Evolutionary conservation across 306 rosid species (phyloP).

Genomic region (Glycyrrhiza uralensis): DNA sequence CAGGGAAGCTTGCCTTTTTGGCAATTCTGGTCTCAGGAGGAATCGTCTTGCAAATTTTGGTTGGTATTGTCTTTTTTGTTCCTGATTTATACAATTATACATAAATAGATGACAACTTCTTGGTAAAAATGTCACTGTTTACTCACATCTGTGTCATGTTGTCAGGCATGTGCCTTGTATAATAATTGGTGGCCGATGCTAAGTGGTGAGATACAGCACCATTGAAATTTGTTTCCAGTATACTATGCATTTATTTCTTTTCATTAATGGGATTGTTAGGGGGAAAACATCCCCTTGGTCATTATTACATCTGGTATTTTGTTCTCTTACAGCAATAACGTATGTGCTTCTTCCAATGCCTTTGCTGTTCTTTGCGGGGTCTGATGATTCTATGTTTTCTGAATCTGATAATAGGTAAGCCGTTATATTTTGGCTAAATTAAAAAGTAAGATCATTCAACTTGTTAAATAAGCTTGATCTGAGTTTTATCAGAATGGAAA

Average conservation of each 20-base stretch:
- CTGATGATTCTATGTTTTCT: constrained; percentile 48
- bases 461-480: not conserved
- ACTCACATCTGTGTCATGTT: constrained; percentile 29
- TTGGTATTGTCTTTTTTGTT: constrained; percentile 36
- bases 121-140: not conserved
- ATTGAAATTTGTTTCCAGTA: constrained; percentile 3
- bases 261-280: not conserved
- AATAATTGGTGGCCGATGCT: constrained; percentile 99
- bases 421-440: constrained; percentile 1
- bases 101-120: constrained; percentile 5
- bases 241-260: not conserved
- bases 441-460: not conserved
- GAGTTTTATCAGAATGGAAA: not conserved
- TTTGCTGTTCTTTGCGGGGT: constrained; percentile 67
- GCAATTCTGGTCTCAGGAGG: constrained; percentile 89
- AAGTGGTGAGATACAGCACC: constrained; percentile 49
- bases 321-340: constrained; percentile 61
- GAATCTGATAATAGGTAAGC: constrained; percentile 58
- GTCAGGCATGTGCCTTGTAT: constrained; percentile 94
- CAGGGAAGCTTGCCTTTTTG: constrained; percentile 70
- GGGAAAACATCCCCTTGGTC: not conserved
- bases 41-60: constrained; percentile 85
- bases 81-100: not conserved
- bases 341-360: constrained; percentile 94
- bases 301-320: not conserved